These are phyloP conservation scores for Dendrobium catenatum DNA, from an alignment of 106 monocot species.

Conservation along the genomic window DNA sequence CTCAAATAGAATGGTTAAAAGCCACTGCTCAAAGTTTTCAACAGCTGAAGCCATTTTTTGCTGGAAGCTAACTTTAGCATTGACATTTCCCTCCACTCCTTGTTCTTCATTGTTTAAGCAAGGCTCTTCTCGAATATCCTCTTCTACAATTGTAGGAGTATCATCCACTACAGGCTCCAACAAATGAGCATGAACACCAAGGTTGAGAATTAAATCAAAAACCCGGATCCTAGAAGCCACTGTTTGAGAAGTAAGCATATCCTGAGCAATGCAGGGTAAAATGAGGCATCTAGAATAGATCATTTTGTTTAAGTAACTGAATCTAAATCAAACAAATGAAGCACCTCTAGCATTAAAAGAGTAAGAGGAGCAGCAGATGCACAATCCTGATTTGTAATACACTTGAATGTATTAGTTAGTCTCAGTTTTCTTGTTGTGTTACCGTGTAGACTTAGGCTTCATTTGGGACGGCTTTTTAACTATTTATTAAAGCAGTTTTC, in stretches of 20 bases:
- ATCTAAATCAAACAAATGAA: conserved; percentile 11
- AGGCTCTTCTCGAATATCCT: conserved; percentile 40
- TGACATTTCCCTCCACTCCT: conserved; percentile 12
- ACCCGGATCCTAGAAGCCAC: conserved; percentile 56
- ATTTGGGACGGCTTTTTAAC: too few species aligned
- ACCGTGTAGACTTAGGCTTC: too few species aligned
- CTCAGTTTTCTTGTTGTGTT: too few species aligned
- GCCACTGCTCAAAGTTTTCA: conserved; percentile 90
- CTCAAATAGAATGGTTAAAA: conserved; percentile 80
- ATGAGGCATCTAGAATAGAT: conserved; percentile 10
- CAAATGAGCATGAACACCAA: conserved; percentile 93
- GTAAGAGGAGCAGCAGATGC: conserved; percentile 71
- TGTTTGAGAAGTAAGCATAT: conserved; percentile 69
- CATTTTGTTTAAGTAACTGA: not conserved
- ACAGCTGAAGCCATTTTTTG: conserved; percentile 49
- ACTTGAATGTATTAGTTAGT: too few species aligned
- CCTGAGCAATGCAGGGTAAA: conserved; percentile 35
- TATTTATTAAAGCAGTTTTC: too few species aligned
- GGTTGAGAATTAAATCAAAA: conserved; percentile 91
- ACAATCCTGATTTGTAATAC: conserved; percentile 26
- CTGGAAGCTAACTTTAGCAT: conserved; percentile 23
- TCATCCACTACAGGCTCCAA: conserved; percentile 74
- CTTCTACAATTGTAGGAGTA: conserved; percentile 41
- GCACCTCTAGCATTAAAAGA: conserved; percentile 92
- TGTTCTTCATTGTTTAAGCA: conserved; percentile 25